A percentile compares a stretch with the other conserved stretches of the same genome.
Conservation (phyloP, 805 yeast species). For the Wickerhamiella qilinensis region DNA sequence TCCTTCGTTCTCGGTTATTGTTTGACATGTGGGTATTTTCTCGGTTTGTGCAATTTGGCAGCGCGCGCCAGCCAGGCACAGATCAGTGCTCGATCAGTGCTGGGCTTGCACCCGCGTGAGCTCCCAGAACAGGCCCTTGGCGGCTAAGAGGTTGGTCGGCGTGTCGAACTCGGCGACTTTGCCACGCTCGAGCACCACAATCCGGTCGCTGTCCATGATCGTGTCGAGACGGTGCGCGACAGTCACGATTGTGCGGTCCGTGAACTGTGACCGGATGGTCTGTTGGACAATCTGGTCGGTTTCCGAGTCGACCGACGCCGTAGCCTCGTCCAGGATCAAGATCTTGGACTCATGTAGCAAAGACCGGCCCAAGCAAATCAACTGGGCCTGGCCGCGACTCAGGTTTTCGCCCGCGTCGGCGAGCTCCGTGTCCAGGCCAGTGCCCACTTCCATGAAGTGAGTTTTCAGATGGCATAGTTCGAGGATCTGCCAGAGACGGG, state of each 20-base stretch:
- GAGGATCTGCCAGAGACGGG: constrained; percentile 41
- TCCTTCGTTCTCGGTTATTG: no score
- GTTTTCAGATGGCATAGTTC: constrained; percentile 41
- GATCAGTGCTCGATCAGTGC: not conserved
- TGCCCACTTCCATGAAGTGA: constrained; percentile 30
- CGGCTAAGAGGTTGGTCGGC: constrained; percentile 43
- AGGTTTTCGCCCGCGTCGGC: constrained; percentile 64
- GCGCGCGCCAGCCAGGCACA: not conserved
- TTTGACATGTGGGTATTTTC: no score
- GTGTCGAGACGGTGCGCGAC: constrained; percentile 70
- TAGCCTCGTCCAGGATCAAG: constrained; percentile 61
- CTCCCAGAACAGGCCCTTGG: constrained; percentile 23
- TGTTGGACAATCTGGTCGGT: constrained; percentile 59
- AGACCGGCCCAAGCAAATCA: constrained; percentile 65
- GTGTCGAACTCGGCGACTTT: constrained; percentile 46
- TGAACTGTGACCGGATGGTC: constrained; percentile 47
- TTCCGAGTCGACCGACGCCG: constrained; percentile 49
- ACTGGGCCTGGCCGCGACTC: constrained; percentile 70
- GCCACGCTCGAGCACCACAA: constrained; percentile 32
- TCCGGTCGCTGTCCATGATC: constrained; percentile 48
- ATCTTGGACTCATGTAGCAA: constrained; percentile 49
- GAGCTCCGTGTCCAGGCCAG: constrained; percentile 34
- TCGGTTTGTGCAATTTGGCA: no score
- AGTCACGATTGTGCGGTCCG: constrained; percentile 54
- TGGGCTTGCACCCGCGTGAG: constrained; percentile 3